These are phyloP conservation scores for Populus deltoides DNA, from an alignment of 345 rosid genomes.

Conservation along the genomic window DNA sequence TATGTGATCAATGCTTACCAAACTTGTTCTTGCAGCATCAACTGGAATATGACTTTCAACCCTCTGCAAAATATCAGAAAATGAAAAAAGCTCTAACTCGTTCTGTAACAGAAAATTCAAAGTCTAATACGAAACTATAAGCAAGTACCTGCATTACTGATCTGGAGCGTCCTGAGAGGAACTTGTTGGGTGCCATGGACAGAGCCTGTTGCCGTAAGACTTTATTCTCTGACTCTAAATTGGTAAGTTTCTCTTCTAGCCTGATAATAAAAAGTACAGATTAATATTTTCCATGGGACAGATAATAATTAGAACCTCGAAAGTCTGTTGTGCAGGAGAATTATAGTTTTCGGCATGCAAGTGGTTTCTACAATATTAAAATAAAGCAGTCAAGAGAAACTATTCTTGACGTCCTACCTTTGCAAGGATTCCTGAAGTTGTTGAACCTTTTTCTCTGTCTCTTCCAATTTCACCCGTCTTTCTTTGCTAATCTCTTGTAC, in stretches of 20 bases:
- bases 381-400: background rate
- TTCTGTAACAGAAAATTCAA: background rate
- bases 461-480: conserved; percentile 55
- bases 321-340: background rate
- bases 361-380: background rate
- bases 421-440: conserved; percentile 75
- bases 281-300: background rate
- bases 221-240: conserved; percentile 86
- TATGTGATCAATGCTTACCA: conserved; percentile 39
- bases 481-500: conserved; percentile 51
- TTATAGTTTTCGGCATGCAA: background rate
- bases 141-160: conserved; percentile 72
- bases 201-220: conserved; percentile 93
- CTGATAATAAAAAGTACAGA: conserved; percentile 38
- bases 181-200: conserved; percentile 88
- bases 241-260: conserved; percentile 77
- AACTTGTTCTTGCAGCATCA: conserved; percentile 46
- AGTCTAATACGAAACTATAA: background rate
- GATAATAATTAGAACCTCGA: background rate
- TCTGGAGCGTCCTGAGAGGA: conserved; percentile 89
- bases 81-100: conserved; percentile 11
- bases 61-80: conserved; percentile 50
- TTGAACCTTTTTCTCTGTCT: conserved; percentile 65
- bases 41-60: conserved; percentile 59
- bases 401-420: conserved; percentile 37